A percentile compares a stretch with the other conserved stretches of the same genome.
Evolutionary conservation across 192 early-diverging fungal genomes (phyloP).

Genomic region (Entophlyctis helioformis): DNA sequence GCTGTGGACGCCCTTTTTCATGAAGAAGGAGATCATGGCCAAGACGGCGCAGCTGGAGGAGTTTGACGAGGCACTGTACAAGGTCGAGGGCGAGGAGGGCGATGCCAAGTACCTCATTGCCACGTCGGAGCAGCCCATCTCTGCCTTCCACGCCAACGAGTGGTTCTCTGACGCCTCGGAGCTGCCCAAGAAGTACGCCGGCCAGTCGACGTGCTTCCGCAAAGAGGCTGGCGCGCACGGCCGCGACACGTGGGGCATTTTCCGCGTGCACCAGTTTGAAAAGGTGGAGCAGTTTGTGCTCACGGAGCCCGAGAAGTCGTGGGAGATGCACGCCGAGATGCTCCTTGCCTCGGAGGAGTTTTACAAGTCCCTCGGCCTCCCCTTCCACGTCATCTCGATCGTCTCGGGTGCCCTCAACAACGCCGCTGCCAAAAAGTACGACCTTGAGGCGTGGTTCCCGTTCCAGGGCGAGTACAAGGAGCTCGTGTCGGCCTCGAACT

Average conservation of each 20-base stretch:
- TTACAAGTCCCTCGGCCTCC: constrained; percentile 79
- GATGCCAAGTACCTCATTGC: constrained; percentile 89
- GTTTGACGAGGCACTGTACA: constrained; percentile 98
- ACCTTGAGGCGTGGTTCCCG: constrained; percentile 99
- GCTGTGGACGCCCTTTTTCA: constrained; percentile 96
- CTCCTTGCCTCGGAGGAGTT: constrained; percentile 83
- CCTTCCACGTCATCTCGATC: constrained; percentile 90
- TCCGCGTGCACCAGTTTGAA: constrained; percentile 99
- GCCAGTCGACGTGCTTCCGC: constrained; percentile 97
- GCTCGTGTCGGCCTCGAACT: constrained; percentile 97
- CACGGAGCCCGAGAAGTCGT: constrained; percentile 92
- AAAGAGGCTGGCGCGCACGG: constrained; percentile 98
- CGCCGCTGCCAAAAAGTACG: constrained; percentile 98
- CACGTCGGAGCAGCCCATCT: constrained; percentile 97
- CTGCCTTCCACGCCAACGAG: constrained; percentile 88
- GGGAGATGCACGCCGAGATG: constrained; percentile 99
- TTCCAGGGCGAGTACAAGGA: constrained; percentile 97
- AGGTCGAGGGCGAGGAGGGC: constrained; percentile 47
- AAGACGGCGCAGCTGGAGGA: constrained; percentile 96
- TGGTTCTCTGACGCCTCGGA: constrained; percentile 92
- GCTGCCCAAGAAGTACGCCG: constrained; percentile 81
- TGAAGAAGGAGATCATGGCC: constrained; percentile 93
- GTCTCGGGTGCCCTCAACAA: constrained; percentile 98
- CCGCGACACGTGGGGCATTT: constrained; percentile 96
- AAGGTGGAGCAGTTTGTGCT: constrained; percentile 99